Evolutionary conservation across 257 asterid species (phyloP), one percentile per base, ranked within the genome.

Genomic region (Galeopsis tetrahit): DNA sequence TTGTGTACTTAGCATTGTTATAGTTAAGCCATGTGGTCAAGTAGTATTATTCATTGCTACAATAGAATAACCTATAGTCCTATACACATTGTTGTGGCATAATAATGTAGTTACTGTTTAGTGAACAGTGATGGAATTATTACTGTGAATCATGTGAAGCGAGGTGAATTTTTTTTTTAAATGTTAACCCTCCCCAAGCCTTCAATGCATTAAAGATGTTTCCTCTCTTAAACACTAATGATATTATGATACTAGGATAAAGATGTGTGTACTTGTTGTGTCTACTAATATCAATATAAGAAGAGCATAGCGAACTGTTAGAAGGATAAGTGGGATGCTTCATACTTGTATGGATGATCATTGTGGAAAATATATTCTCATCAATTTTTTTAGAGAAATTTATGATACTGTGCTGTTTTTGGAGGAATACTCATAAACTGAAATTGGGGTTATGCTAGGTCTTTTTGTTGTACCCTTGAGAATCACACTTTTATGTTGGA

Each of bases 401-500:
- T 17, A 42, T 63, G 38, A 38, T 74, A 21, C 48, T 60, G 31
- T 42, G 42, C 58, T 60, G 66, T 69, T 56, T 48, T 14, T 21
- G 60, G 64, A 46, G 48, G 43, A 40, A 43, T 28, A 17, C 11
- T 31, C 3, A 33, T 55, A 13, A 48, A 32, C 66, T 42, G 57
- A 60, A 39, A 68, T 44, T 44, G 66, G 61, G 62, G 33, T n/a
- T 53, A 11, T 51, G 58, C 60, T 55, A 62, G 43, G 73, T 73
- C 58, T 10, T 17, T 64, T 70, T 35, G 39, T 53, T 75, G 58
- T 60, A 21, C 46, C 68, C 57, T 68, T 68, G 43, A 38, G 67
- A 72, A 56, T 57, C 71, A 74, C 62, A 61, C 77, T 79, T 66
- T 42, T 73, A 58, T 67, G 71, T 79, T 80, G 75, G 77, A 68